Conservation (phyloP, 306 rosid species). For the Abrus pulchellus region DNA sequence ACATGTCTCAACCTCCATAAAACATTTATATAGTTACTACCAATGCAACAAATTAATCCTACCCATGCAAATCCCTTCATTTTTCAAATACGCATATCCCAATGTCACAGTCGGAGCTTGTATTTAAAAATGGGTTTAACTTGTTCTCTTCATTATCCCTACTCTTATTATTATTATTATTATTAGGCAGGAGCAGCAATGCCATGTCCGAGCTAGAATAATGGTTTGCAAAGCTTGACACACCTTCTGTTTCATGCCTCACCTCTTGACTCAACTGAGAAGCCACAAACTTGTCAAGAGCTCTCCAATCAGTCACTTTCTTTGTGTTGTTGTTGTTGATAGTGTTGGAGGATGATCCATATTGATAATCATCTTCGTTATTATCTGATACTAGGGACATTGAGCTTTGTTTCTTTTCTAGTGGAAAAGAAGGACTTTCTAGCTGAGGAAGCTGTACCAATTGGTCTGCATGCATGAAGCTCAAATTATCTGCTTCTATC, state of each 20-base stretch:
- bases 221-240: constrained; percentile 59
- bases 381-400: constrained; percentile 56
- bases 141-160: constrained; percentile 56
- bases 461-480: constrained; percentile 63
- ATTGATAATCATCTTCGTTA: constrained; percentile 57
- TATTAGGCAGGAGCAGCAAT: constrained; percentile 55
- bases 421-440: constrained; percentile 76
- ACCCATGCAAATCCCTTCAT: constrained; percentile 28
- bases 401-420: constrained; percentile 68
- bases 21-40: constrained; percentile 47
- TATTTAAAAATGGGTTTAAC: constrained; percentile 69
- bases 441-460: constrained; percentile 81
- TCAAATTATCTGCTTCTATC: constrained; percentile 64
- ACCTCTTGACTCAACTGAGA: constrained; percentile 87
- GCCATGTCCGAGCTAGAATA: constrained; percentile 50
- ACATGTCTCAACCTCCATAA: constrained; percentile 51
- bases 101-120: constrained; percentile 76
- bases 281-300: constrained; percentile 94
- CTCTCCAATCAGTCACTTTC: constrained; percentile 92
- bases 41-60: constrained; percentile 24
- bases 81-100: constrained; percentile 96
- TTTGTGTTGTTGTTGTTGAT: constrained; percentile 41
- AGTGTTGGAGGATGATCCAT: constrained; percentile 8
- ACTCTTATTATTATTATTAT: constrained; percentile 48
- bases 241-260: constrained; percentile 57